Base-by-base conservation (phyloP, 371 early-diverging fungal genomes). In the Apophysomyces trapeziformis region DNA sequence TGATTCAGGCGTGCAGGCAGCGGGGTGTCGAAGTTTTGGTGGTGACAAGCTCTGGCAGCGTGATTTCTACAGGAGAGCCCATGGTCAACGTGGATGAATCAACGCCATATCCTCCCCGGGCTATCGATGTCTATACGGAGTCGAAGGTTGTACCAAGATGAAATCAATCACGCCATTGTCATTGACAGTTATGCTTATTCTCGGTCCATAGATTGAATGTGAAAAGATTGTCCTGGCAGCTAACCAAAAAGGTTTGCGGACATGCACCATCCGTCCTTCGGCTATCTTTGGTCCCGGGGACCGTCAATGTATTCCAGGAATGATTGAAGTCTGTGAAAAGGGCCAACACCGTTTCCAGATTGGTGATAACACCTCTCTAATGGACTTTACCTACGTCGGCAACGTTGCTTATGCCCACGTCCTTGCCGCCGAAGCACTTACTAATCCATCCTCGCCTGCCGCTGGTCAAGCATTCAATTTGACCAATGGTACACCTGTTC, bases 251-350 rank as follows among this genome's bases (percentile, higher is more conserved):
- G 89, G 87, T 0, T 77, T 97, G 57, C 75, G 86, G 18, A 96
- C 96, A 9, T 87, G 89, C 46, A 85, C 93, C 0, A 70, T 97
- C 12, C 89, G 98, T 5, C 96, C 97, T 2, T 92, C 94, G 26
- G 96, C 94, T 5, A 95, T 97, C 64, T 96, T 95, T 74, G 98
- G 98, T 0, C 96, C 96, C 37, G 90, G 95, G 14, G 98, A 97
- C 73, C 82, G 88, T 61, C 96, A 95, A 71, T 72, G 85, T n/a
- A 87, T 90, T 39, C 92, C 91, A 0, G 92, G 92, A 9, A 85
- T 93, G 69, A 65, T 94, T 70, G 86, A 89, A 68, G 91, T 92
- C 0, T 84, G 90, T 66, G 82, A 87, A 68, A 85, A 87, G 71
- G 92, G 93, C 4, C 83, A 87, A 75, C 85, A 83, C 78, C 85